Evolutionary conservation across 169 alveolate genomes (phyloP).

Genomic region (Plasmodium ovale): DNA sequence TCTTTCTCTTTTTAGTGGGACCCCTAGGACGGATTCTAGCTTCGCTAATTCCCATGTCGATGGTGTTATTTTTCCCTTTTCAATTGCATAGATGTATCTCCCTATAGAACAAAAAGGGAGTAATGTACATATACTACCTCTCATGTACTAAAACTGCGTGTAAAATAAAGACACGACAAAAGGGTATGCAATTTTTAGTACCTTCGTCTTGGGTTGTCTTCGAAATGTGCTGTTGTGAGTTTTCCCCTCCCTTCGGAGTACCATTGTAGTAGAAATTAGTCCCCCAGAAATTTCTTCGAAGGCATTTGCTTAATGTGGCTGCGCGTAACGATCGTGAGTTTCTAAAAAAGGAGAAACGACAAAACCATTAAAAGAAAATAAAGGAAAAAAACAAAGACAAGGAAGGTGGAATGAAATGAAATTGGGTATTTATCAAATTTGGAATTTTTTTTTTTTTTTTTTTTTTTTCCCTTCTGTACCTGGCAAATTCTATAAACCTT

Average conservation of each 20-base stretch:
- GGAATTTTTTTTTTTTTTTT: neutral
- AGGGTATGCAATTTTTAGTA: neutral
- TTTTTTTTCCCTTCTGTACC: neutral
- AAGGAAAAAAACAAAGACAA: neutral
- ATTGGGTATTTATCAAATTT: neutral
- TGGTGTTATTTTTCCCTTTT: slow-evolving; percentile 52
- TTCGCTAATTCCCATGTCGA: slow-evolving; percentile 29
- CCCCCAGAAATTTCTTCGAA: slow-evolving; percentile 67
- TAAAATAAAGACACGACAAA: neutral
- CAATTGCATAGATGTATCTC: slow-evolving; percentile 61
- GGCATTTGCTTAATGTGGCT: slow-evolving; percentile 69
- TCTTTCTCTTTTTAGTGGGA: slow-evolving; percentile 40
- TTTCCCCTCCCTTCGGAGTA: slow-evolving; percentile 38
- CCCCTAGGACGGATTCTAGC: slow-evolving; percentile 56
- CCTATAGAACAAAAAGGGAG: slow-evolving; percentile 14
- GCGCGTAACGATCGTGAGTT: slow-evolving; percentile 37
- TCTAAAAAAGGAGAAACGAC: neutral
- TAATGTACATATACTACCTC: neutral
- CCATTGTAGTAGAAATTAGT: slow-evolving; percentile 43
- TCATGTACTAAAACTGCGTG: neutral
- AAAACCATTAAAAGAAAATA: neutral
- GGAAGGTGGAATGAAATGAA: neutral
- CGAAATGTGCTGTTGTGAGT: slow-evolving; percentile 31
- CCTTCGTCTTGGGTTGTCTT: slow-evolving; percentile 65
- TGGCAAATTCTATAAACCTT: slow-evolving; percentile 52